Percentiles rank a stretch among this genome's conserved stretches.
Evolutionary conservation across 176 grass and related monocot genomes (phyloP).

Genomic region (Carex parvula): DNA sequence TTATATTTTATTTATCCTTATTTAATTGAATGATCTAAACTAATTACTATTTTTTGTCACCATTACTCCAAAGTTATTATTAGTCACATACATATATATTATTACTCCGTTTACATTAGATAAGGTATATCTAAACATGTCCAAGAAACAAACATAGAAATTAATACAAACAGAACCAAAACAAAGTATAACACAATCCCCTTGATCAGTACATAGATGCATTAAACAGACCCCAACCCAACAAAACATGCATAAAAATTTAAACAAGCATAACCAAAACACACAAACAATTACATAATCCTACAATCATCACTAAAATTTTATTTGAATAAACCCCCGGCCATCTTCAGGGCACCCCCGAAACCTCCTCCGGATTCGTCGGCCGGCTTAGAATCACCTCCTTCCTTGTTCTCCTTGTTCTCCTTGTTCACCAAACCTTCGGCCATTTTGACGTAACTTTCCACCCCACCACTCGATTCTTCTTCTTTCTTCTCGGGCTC

Average conservation of each 20-base stretch:
- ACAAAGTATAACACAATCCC: neutral
- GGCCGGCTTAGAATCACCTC: neutral
- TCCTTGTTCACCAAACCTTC: constrained; percentile 28
- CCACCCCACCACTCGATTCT: constrained; percentile 11
- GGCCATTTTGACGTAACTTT: constrained; percentile 28
- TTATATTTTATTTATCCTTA: neutral
- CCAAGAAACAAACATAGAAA: neutral
- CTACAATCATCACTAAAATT: constrained; percentile 13
- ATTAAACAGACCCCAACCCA: neutral
- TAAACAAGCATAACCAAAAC: neutral
- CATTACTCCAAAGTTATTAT: neutral
- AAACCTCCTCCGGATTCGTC: constrained; percentile 9
- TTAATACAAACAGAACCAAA: neutral
- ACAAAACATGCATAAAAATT: neutral
- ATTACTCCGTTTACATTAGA: neutral
- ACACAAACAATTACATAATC: constrained; percentile 4
- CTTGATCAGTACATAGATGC: neutral
- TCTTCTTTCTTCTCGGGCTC: constrained; percentile 20
- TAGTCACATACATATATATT: neutral
- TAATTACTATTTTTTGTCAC: neutral
- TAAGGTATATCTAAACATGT: neutral
- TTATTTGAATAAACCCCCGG: constrained; percentile 34
- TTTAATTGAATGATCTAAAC: neutral
- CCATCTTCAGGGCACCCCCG: constrained; percentile 31
- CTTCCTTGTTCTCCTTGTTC: constrained; percentile 27